These are phyloP conservation scores for Suillus variegatus DNA, from an alignment of 768 basidiomycete genomes.

Conservation along the genomic window DNA sequence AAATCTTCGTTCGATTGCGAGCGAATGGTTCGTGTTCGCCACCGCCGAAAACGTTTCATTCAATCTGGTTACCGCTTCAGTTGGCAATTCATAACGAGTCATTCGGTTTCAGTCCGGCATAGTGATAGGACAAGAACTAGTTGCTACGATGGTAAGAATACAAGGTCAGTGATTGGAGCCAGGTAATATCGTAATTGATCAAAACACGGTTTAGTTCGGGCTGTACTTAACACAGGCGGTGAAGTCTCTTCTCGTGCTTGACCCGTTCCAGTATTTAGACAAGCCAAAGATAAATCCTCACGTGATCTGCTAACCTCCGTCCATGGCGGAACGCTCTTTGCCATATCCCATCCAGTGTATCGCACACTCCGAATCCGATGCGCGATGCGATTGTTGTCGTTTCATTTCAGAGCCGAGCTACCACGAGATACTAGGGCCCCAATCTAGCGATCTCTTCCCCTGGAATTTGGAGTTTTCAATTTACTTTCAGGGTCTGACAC, in stretches of 20 bases:
- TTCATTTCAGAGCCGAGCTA: conserved; percentile 21
- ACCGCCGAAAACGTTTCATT: not conserved
- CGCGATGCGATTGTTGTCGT: conserved; percentile 7
- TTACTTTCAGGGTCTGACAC: conserved; percentile 13
- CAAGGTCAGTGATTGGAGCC: conserved; percentile 1
- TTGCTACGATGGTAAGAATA: conserved; percentile 2
- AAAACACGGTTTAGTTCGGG: not conserved
- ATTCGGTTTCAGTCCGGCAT: not conserved
- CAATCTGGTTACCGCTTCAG: not conserved
- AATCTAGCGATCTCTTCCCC: no score
- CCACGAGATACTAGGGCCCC: conserved; percentile 1
- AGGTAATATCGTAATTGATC: not conserved
- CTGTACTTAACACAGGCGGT: conserved; percentile 13
- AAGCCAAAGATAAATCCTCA: conserved; percentile 5
- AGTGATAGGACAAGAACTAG: not conserved
- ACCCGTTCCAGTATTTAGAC: conserved; percentile 13
- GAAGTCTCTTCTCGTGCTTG: conserved; percentile 7
- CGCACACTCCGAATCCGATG: conserved; percentile 10
- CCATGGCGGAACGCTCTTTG: conserved; percentile 17
- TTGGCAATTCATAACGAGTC: no score
- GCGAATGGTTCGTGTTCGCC: not conserved
- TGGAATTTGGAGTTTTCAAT: no score
- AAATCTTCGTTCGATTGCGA: no score
- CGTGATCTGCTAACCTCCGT: conserved; percentile 20
- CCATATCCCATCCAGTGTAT: conserved; percentile 10